Evolutionary conservation across 2,329 filamentous ascomycete species (phyloP).

Genomic region (Aspergillus bombycis): DNA sequence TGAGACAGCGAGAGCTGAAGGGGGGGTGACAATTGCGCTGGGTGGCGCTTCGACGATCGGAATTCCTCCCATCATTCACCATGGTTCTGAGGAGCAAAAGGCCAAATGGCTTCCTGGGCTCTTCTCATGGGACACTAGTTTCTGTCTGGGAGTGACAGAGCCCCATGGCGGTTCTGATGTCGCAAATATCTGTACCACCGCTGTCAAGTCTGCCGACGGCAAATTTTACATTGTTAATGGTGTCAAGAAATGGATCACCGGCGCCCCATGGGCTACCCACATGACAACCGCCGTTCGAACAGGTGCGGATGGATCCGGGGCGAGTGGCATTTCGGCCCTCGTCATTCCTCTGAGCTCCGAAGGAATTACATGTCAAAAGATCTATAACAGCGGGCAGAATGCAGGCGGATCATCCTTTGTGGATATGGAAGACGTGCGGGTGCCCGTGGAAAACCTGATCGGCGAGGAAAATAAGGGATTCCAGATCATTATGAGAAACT

Average conservation of each 20-base stretch:
- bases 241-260: conserved; percentile 81
- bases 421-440: conserved; percentile 77
- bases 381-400: conserved; percentile 49
- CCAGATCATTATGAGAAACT: conserved; percentile 64
- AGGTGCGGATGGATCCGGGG: conserved; percentile 64
- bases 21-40: neutral
- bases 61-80: conserved; percentile 18
- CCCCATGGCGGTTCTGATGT: conserved; percentile 60
- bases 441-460: conserved; percentile 72
- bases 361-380: conserved; percentile 46
- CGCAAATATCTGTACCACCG: conserved; percentile 72
- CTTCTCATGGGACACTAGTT: conserved; percentile 13
- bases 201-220: conserved; percentile 69
- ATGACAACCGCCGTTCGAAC: conserved; percentile 61
- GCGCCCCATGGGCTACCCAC: conserved; percentile 74
- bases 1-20: neutral
- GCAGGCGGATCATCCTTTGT: no score
- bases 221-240: conserved; percentile 59
- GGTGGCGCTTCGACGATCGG: conserved; percentile 19
- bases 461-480: conserved; percentile 80
- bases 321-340: conserved; percentile 73
- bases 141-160: conserved; percentile 17
- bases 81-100: conserved; percentile 21
- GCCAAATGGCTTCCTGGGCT: conserved; percentile 18
- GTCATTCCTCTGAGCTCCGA: conserved; percentile 66